Conservation (phyloP, 2,329 filamentous ascomycete genomes). For the Pezizomycotina sp. region DNA sequence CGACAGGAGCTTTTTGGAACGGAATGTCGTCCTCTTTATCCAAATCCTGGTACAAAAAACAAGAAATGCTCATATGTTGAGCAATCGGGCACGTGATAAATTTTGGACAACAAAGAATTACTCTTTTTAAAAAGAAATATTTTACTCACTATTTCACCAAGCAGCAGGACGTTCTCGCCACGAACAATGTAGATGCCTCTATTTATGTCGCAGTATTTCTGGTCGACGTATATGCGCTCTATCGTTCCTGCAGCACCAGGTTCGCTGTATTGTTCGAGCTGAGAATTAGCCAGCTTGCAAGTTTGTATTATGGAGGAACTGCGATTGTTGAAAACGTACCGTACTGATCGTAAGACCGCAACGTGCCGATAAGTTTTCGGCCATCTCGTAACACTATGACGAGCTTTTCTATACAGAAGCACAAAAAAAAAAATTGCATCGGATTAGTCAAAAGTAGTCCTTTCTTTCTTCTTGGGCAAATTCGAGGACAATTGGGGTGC, state of each 20-base stretch:
- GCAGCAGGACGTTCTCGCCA: conserved; percentile 88
- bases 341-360: conserved; percentile 96
- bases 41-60: conserved; percentile 41
- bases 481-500: neutral
- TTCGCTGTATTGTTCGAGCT: no score
- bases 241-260: conserved; percentile 84
- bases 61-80: neutral
- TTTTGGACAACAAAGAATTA: conserved; percentile 3
- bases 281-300: no score
- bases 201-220: conserved; percentile 66
- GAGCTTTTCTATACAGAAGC: conserved; percentile 61
- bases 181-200: conserved; percentile 81
- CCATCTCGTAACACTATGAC: conserved; percentile 83
- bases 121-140: neutral
- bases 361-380: conserved; percentile 77
- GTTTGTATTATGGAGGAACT: no score
- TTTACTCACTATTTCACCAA: conserved; percentile 57
- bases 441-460: neutral
- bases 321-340: conserved; percentile 44
- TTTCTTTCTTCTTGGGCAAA: conserved; percentile 6
- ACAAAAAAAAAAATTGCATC: conserved; percentile 10
- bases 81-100: neutral
- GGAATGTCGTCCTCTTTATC: conserved; percentile 87
- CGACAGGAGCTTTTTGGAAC: conserved; percentile 38
- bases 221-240: conserved; percentile 64